Base-by-base conservation (phyloP, 2,329 filamentous ascomycete species). In the Diplodia seriata region DNA sequence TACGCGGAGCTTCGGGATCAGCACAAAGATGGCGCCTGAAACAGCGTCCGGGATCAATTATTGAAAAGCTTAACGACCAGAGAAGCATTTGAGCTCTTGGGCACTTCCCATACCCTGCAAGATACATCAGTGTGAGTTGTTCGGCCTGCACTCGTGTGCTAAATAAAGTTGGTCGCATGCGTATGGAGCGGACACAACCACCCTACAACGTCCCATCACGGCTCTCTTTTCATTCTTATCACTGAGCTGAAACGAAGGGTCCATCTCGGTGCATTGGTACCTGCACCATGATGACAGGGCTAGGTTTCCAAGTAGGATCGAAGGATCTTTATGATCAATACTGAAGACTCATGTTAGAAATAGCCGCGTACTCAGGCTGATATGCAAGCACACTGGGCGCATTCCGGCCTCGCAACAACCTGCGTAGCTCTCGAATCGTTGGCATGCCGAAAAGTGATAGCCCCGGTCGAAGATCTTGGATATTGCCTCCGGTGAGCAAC, bases 1-100 rank as follows among this genome's bases (percentile, higher is more conserved):
- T 94, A 95, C 76, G 90, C 91, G 75, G 83, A 83, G 66, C 77
- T 93, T 72, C 79, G 77, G 72, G 80, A 82, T 50, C 38, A 59
- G 29, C 54, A 67, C 51, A 40, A 50, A 14, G 65, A 67, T n/a
- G 55, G 26, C n/a, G 33, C 36, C 14, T 68, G 33, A 59, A 49
- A 14, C 18, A n/a, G 18, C 14, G 26, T 18, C 14, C 18, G 3
- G 8, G 31, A 33, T 43, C 8, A 26, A 29, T 7, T 20, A 47
- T 47, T 47, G 40, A 47, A 47, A 11, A 14, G 2, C 14, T 11
- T 20, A 47, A 47, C 9, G 11, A 47, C 2, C 18, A 47, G 18
- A 20, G 1, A 8, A 8, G 20, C n/a, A 2, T 47, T 38, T 47
- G 20, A 7, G n/a, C 3, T 20, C 43, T 20, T 47, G 1, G 5